Evolutionary conservation across 148 eudicot species (phyloP), one percentile per base, ranked within the genome.

Genomic region (Rhododendron williamsianum): DNA sequence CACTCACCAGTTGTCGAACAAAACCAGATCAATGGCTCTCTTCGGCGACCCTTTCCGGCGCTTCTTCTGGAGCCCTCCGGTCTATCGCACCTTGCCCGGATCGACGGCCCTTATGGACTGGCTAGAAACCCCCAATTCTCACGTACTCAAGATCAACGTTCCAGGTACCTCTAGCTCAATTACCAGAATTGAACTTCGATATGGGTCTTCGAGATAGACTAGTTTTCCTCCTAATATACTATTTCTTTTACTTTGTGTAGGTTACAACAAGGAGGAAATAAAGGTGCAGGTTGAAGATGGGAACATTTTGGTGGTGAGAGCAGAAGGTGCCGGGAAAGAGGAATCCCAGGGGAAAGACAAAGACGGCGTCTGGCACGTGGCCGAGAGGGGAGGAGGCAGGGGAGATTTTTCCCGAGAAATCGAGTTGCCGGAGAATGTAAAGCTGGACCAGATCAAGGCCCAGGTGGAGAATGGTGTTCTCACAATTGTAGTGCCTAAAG

Each of bases 211-310:
- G 19, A 33, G 72, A 67, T 9, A 11, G 36, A 69, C 15, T 12
- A 41, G 45, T 41, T 41, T 41, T 41, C 45, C 45, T 41, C 45
- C 7, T 41, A 41, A 41, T 41, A 38, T 36, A n/a, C n/a, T n/a
- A 38, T 41, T 41, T 41, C 45, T 41, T 41, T 41, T 41, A 41
- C 45, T 41, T 4, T 18, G 23, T 6, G 9, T 27, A 95, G 98
- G 98, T 46, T 92, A 91, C 79, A 84, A 84, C 88, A 93, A 91
- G 84, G 98, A 95, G 77, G 93, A 91, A n/a, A 88, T 95, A 81
- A 94, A 94, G 83, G 90, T 95, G 71, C 98, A 94, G 88, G 93
- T 95, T 4, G 98, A 95, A 78, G 98, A 93, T 19, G 94, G 93
- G 46, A 93, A 94, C 56, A 84, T 93, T 1, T 83, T 95, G 83